phyloP scores from a whole-genome alignment of 176 grass and related monocot genomes.

The Themeda triandra region DNA sequence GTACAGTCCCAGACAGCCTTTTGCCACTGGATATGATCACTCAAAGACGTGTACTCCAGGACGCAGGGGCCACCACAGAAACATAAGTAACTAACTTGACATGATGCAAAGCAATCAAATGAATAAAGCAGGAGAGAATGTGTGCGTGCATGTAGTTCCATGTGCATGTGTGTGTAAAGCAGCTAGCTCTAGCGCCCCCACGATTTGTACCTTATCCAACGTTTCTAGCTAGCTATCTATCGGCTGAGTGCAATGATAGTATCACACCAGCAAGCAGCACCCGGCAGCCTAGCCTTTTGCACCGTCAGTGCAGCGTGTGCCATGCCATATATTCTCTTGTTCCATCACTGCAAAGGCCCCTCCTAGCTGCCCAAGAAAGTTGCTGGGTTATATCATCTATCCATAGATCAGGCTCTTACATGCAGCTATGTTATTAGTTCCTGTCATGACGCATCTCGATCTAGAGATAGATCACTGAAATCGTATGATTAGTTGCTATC shows the following conservation, averaged over 20 bases:
- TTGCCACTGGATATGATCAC: not conserved
- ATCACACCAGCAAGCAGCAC: slow-evolving; percentile 6
- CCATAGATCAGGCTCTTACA: not conserved
- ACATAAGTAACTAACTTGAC: slow-evolving; percentile 25
- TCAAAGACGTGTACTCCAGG: not conserved
- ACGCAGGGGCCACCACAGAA: not conserved
- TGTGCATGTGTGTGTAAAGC: slow-evolving; percentile 38
- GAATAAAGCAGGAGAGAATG: not conserved
- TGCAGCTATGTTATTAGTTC: not conserved
- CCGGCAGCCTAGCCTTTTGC: slow-evolving; percentile 24
- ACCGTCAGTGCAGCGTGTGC: slow-evolving; percentile 25
- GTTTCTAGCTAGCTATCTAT: not conserved
- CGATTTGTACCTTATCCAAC: slow-evolving; percentile 18
- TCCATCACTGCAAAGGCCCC: slow-evolving; percentile 26
- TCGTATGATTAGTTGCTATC: not conserved
- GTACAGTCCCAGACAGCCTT: not conserved
- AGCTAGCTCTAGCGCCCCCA: not conserved
- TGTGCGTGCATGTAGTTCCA: not conserved
- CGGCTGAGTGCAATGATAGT: not conserved
- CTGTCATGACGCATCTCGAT: not conserved
- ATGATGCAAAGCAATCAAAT: slow-evolving; percentile 11
- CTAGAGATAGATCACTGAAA: not conserved
- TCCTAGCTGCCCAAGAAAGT: slow-evolving; percentile 5
- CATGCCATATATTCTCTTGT: slow-evolving; percentile 31
- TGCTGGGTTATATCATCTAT: not conserved